Percentiles rank a stretch among this genome's conserved stretches.
These are phyloP conservation scores for Starmerella stigmatis DNA, from an alignment of 805 yeast genomes.

Conservation along the genomic window DNA sequence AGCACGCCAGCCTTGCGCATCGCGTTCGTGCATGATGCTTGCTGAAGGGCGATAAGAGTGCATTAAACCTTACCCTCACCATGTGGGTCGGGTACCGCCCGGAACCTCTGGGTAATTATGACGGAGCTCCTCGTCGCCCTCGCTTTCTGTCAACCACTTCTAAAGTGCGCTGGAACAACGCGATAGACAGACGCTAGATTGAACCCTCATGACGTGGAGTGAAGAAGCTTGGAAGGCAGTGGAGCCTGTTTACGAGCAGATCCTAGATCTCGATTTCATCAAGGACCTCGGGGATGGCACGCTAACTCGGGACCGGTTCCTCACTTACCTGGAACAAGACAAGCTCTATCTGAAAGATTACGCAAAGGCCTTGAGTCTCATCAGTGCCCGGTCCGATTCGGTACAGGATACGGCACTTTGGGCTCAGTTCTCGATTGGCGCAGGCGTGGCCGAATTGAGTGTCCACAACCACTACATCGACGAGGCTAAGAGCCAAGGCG, in stretches of 20 bases:
- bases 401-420: slow-evolving; percentile 9
- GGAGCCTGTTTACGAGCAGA: slow-evolving; percentile 13
- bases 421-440: slow-evolving; percentile 11
- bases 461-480: slow-evolving; percentile 18
- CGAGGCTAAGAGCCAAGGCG: background rate
- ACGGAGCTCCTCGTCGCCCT: too few relatives aligned
- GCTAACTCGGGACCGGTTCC: slow-evolving; percentile 13
- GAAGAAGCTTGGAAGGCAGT: slow-evolving; percentile 21
- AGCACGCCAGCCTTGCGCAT: background rate
- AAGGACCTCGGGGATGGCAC: slow-evolving; percentile 19
- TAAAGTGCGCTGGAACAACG: background rate
- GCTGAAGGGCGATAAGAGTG: background rate
- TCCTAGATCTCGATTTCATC: slow-evolving; percentile 18
- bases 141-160: background rate
- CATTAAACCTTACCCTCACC: background rate
- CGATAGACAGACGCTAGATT: background rate
- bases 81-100: too few relatives aligned
- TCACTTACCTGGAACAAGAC: slow-evolving; percentile 21
- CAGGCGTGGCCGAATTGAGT: slow-evolving; percentile 18
- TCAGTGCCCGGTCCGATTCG: slow-evolving; percentile 15
- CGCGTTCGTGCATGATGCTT: background rate
- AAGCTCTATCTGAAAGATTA: slow-evolving; percentile 21
- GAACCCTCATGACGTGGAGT: slow-evolving; percentile 20
- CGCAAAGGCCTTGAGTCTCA: slow-evolving; percentile 17
- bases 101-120: too few relatives aligned